Evolutionary conservation across 2,329 filamentous ascomycete genomes (phyloP), one percentile per base, ranked within the genome.

Genomic region (Trichophyton schoenleinii): DNA sequence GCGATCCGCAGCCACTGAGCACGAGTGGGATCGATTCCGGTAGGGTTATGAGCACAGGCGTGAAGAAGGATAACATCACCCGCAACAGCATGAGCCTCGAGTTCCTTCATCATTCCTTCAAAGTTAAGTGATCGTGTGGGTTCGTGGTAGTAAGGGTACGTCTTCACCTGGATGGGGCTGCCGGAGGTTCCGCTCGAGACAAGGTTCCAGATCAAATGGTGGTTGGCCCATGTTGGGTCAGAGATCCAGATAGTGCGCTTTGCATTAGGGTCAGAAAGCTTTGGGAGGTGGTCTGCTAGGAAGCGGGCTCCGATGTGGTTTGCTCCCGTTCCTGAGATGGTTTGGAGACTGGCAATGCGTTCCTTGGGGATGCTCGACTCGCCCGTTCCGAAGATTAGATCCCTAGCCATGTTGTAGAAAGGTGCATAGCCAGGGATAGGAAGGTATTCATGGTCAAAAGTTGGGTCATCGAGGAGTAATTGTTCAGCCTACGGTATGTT

Each of bases 31-130:
- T 99, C 94, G 64, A 96, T 89, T 62, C 94, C 94, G 1, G 94
- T 99, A 36, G 94, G 94, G 79, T 99, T 99, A 80, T 97, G 94
- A 20, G 94, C 94, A 72, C 94, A 99, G 63, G 91, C 89, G 76
- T 96, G 94, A 48, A 96, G 83, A 44, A 97, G 82, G 70, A 97
- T 85, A 71, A 96, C 85, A 73, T 89, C 91, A 67, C 85, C 85
- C 61, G 90, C 84, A 8, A 88, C 84, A 2, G 90, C 90, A 61
- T 88, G 85, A 66, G 92, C 88, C 75, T 96, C 91, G 53, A 99
- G 84, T 18, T 88, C 89, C 71, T 87, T 87, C 67, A 92, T 95
- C 74, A 88, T 77, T 75, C 72, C 74, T n/a, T 71, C 68, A 57
- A 75, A 77, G 62, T 77, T 74, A 60, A 77, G 70, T n/a, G 72